Conservation (phyloP, 2,329 filamentous ascomycete species). For the Diaporthe batatas region DNA sequence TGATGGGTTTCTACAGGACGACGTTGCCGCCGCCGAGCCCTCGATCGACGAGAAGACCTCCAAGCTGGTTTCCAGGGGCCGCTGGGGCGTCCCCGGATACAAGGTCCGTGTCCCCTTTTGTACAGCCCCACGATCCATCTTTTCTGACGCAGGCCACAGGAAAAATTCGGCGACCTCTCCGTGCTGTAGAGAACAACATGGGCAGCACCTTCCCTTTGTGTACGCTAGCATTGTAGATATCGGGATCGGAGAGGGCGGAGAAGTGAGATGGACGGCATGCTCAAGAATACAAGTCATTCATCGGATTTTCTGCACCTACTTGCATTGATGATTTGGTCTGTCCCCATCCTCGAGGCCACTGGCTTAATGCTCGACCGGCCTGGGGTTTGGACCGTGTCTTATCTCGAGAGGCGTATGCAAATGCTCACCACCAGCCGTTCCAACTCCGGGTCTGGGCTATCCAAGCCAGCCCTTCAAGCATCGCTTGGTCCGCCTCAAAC, state of each 20-base stretch:
- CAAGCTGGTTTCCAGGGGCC: slow-evolving; percentile 95
- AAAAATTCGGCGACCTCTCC: slow-evolving; percentile 98
- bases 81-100: slow-evolving; percentile 98
- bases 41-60: slow-evolving; percentile 98
- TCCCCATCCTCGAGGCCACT: background rate
- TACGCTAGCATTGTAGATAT: slow-evolving; percentile 81
- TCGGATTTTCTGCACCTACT: background rate
- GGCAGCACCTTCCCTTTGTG: slow-evolving; percentile 66
- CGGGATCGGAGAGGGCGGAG: slow-evolving; percentile 51
- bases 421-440: background rate
- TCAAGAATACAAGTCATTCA: slow-evolving; percentile 28
- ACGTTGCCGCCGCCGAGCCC: slow-evolving; percentile 92
- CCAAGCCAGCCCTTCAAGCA: slow-evolving; percentile 59
- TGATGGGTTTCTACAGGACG: slow-evolving; percentile 74
- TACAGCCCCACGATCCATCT: background rate
- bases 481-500: slow-evolving; percentile 56
- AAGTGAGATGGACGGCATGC: slow-evolving; percentile 40
- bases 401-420: background rate
- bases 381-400: background rate
- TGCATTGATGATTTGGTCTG: background rate
- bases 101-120: slow-evolving; percentile 75
- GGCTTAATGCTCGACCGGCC: background rate
- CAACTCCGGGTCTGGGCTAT: slow-evolving; percentile 43
- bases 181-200: slow-evolving; percentile 78
- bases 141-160: slow-evolving; percentile 73